Evolutionary conservation across 768 basidiomycete species (phyloP).

Genomic region (Boletus rubroflammeus): DNA sequence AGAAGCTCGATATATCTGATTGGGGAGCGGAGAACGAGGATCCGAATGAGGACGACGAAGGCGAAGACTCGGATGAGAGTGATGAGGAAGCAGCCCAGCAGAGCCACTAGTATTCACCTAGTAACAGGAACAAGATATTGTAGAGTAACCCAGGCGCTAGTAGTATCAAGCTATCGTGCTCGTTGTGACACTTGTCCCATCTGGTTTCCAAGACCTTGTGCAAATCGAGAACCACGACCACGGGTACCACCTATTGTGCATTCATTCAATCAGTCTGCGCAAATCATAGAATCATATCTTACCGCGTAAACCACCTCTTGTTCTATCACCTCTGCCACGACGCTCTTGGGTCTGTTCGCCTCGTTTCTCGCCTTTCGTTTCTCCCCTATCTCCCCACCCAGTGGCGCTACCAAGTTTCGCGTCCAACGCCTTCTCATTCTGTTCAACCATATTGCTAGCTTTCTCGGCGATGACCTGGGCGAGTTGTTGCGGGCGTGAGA

Average conservation of each 20-base stretch:
- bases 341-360: conserved; percentile 78
- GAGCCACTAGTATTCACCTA: background rate
- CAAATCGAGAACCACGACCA: conserved; percentile 77
- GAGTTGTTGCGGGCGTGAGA: conserved; percentile 85
- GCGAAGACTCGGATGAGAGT: conserved; percentile 11
- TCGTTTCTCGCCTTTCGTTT: conserved; percentile 67
- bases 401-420: conserved; percentile 68
- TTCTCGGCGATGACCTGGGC: conserved; percentile 87
- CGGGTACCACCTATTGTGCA: conserved; percentile 50
- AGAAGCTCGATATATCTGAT: conserved; percentile 54
- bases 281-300: conserved; percentile 18
- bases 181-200: conserved; percentile 42
- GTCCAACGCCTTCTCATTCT: conserved; percentile 89
- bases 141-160: background rate
- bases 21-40: conserved; percentile 43
- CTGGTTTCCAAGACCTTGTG: conserved; percentile 79
- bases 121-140: conserved; percentile 1
- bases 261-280: background rate
- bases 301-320: conserved; percentile 58
- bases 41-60: conserved; percentile 22
- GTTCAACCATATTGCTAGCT: conserved; percentile 79
- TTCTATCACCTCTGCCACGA: conserved; percentile 63
- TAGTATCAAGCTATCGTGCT: conserved; percentile 16
- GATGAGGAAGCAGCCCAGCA: conserved; percentile 8
- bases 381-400: conserved; percentile 51